Evolutionary conservation across 495 filamentous ascomycete species (phyloP), one percentile per base, ranked within the genome.

Genomic region (Penicillium macrosclerotiorum): DNA sequence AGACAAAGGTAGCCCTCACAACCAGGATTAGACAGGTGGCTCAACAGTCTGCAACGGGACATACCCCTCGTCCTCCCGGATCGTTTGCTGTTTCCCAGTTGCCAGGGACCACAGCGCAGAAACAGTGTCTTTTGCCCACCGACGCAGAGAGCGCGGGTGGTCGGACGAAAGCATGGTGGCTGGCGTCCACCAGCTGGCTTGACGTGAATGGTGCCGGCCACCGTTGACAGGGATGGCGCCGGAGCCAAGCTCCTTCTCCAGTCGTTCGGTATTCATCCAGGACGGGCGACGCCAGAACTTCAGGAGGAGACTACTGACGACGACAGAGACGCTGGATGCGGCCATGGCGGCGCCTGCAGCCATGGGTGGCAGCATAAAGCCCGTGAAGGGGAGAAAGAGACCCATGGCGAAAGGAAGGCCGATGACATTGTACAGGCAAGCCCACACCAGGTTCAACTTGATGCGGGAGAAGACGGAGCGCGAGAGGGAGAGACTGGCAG

Each of bases 371-470:
- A 99, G 67, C 69, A 88, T 86, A 52, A 82, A 80, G 3, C 92
- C 91, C 4, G 92, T 93, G 40, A 93, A 80, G 0, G 93, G 93
- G 19, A 99, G 74, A 74, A 96, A 90, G 7, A 79, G 44, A 4
- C 93, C 93, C 93, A 97, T 97, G 8, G 93, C 93, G 52, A 99
- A 96, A 18, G 93, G 93, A 2, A 99, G 73, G 3, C 93, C 93
- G 52, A 97, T 73, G 37, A 89, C 41, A 65, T 99, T 99, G 75
- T 99, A 99, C 39, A 88, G 61, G 60, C 88, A 96, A 3, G 90
- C 90, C 89, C 92, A 95, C 2, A 81, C 63, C 2, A 99, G 77
- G 62, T 99, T 99, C 50, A 93, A 60, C 73, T 94, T 95, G 72
- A 99, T 99, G 54, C 93, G 83, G 19, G 67, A 73, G 75, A 99